Conservation (phyloP, 805 yeast genomes). For the Zygosaccharomyces siamensis region DNA sequence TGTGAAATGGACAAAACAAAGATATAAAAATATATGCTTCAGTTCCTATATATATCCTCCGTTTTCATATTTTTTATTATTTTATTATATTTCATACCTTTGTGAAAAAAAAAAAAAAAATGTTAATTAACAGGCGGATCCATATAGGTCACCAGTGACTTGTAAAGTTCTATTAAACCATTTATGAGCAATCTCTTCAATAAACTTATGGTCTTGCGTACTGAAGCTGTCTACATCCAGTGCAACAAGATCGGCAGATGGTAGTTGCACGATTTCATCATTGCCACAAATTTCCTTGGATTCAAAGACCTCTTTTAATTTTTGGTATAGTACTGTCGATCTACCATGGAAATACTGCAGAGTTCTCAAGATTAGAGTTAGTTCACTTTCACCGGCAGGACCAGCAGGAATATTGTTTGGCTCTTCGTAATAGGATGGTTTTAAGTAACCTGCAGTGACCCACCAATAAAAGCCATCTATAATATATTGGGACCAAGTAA, state of each 20-base stretch:
- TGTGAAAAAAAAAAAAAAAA: not conserved
- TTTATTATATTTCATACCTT: not conserved
- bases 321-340: constrained; percentile 15
- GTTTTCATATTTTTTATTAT: not conserved
- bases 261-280: constrained; percentile 14
- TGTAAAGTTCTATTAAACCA: constrained; percentile 22
- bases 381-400: constrained; percentile 11
- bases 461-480: constrained; percentile 31
- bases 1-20: constrained; percentile 15
- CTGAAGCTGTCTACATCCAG: constrained; percentile 34
- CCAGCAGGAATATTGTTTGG: not conserved
- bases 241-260: constrained; percentile 20
- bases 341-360: constrained; percentile 21
- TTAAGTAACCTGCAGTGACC: constrained; percentile 28
- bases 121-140: constrained; percentile 6
- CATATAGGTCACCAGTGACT: constrained; percentile 10
- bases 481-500: constrained; percentile 31
- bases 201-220: constrained; percentile 26
- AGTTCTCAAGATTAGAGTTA: constrained; percentile 12
- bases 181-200: constrained; percentile 18
- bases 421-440: constrained; percentile 26
- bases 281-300: constrained; percentile 13
- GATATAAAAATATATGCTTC: not conserved
- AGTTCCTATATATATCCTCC: not conserved
- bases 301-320: constrained; percentile 16